Evolutionary conservation across 2,329 filamentous ascomycete species (phyloP).

Genomic region (Penicillium digitatum): DNA sequence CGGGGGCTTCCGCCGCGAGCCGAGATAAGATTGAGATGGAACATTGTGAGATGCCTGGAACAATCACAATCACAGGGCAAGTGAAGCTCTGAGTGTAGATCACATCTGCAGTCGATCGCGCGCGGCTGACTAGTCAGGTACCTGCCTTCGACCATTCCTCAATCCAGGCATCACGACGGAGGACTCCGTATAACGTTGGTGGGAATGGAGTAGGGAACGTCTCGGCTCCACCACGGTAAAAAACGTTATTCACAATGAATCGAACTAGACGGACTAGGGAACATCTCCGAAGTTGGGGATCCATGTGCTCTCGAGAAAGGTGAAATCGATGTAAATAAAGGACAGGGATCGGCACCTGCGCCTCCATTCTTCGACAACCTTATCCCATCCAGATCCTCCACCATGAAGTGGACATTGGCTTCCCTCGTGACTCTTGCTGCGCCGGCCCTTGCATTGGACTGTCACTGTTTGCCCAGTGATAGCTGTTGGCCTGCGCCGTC

Average conservation of each 20-base stretch:
- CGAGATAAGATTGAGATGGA: not conserved
- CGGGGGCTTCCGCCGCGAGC: not conserved
- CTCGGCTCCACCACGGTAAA: slow-evolving; percentile 2
- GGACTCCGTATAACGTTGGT: no score
- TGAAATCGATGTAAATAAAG: not conserved
- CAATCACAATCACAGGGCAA: no score
- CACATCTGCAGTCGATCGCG: not conserved
- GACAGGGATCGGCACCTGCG: slow-evolving; percentile 8
- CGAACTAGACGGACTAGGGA: slow-evolving; percentile 18
- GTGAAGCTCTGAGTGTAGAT: no score
- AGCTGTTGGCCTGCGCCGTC: slow-evolving; percentile 37
- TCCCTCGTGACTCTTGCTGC: slow-evolving; percentile 15
- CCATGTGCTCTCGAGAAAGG: not conserved
- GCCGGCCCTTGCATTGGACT: slow-evolving; percentile 9
- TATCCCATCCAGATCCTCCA: slow-evolving; percentile 6
- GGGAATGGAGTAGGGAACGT: no score
- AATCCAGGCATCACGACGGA: no score
- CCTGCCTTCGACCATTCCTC: no score
- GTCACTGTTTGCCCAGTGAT: slow-evolving; percentile 34
- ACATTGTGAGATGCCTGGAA: no score
- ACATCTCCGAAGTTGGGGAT: slow-evolving; percentile 19
- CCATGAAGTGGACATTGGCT: slow-evolving; percentile 26
- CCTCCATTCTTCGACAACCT: not conserved
- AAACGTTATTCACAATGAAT: not conserved
- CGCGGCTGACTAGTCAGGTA: no score